A percentile compares a stretch with the other conserved stretches of the same genome.
phyloP scores from a whole-genome alignment of 441 rosid species.

The Populus hybrid region DNA sequence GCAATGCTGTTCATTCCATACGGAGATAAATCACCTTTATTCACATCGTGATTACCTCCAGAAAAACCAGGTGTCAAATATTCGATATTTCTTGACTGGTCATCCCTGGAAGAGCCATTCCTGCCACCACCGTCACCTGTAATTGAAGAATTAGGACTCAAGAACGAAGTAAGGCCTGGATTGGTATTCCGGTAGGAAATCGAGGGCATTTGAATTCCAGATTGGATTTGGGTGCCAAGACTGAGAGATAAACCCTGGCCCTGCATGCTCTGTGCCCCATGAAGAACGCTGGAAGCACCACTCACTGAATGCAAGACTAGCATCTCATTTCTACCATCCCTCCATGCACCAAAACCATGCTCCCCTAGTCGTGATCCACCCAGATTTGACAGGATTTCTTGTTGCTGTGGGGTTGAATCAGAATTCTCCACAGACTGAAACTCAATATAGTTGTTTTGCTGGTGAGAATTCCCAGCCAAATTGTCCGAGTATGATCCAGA shows the following conservation, averaged over 20 bases:
- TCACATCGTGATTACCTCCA: slow-evolving; percentile 39
- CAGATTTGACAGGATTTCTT: slow-evolving; percentile 47
- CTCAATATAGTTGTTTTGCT: slow-evolving; percentile 48
- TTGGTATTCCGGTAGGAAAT: slow-evolving; percentile 36
- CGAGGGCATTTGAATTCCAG: slow-evolving; percentile 55
- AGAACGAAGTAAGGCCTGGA: slow-evolving; percentile 50
- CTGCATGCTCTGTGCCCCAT: slow-evolving; percentile 47
- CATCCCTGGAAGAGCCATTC: slow-evolving; percentile 46
- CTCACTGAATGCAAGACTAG: slow-evolving; percentile 47
- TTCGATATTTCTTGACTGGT: slow-evolving; percentile 48
- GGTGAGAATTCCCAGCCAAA: slow-evolving; percentile 51
- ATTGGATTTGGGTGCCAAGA: slow-evolving; percentile 76
- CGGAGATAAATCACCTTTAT: slow-evolving; percentile 44
- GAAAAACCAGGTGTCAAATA: slow-evolving; percentile 45
- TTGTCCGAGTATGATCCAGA: slow-evolving; percentile 55
- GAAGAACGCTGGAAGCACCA: slow-evolving; percentile 41
- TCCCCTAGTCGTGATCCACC: slow-evolving; percentile 44
- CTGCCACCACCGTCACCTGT: slow-evolving; percentile 42
- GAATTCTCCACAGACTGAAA: slow-evolving; percentile 48
- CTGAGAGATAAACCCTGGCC: slow-evolving; percentile 88
- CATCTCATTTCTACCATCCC: slow-evolving; percentile 67
- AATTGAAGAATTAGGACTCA: slow-evolving; percentile 44
- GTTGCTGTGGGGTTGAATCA: slow-evolving; percentile 49
- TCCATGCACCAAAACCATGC: slow-evolving; percentile 71
- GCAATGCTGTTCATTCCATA: slow-evolving; percentile 47